Evolutionary conservation across 176 grass and related monocot species (phyloP).

Genomic region (Zizania latifolia): DNA sequence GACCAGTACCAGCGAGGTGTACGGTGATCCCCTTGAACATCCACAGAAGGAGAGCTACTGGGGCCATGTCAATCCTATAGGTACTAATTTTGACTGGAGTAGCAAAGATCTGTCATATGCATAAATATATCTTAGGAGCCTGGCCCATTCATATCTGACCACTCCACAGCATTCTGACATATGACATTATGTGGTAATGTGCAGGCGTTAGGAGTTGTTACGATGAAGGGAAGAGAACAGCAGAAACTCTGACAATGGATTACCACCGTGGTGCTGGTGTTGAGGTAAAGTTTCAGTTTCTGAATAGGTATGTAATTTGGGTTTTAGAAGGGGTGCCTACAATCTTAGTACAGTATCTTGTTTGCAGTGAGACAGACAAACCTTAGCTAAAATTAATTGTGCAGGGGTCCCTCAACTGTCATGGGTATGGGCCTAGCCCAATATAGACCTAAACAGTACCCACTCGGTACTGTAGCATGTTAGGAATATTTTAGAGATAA

Average conservation of each 20-base stretch:
- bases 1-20: constrained; percentile 94
- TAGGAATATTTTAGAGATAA: no score
- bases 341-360: neutral
- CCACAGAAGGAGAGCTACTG: constrained; percentile 95
- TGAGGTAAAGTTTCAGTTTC: constrained; percentile 56
- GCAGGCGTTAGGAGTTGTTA: constrained; percentile 94
- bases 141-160: neutral
- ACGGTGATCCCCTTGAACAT: constrained; percentile 89
- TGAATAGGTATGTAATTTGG: neutral
- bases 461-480: no score
- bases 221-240: constrained; percentile 94
- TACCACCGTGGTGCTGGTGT: constrained; percentile 89
- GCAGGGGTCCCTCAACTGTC: neutral
- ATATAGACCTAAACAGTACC: no score
- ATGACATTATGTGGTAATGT: neutral
- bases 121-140: neutral
- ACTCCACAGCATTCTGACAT: neutral
- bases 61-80: constrained; percentile 98
- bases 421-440: no score
- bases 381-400: neutral
- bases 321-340: neutral
- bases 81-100: constrained; percentile 30
- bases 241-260: constrained; percentile 96
- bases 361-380: neutral
- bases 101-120: constrained; percentile 7